phyloP scores from a whole-genome alignment of 1,284 basidiomycete species.

The Cystobasidiaceae sp. region DNA sequence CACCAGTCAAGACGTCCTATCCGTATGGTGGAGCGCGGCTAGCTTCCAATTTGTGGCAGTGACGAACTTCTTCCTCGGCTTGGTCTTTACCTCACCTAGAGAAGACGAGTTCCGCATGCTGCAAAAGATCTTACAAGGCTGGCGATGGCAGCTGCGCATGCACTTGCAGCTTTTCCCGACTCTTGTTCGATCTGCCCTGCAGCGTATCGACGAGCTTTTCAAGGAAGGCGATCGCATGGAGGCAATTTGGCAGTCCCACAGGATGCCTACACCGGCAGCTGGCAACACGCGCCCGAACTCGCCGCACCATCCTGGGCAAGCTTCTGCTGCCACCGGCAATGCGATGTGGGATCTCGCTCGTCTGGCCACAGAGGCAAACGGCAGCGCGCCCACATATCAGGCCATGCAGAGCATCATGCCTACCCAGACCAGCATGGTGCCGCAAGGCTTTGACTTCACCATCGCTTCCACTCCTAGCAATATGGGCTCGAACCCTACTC shows the following conservation, averaged over 20 bases:
- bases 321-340: background rate
- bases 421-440: background rate
- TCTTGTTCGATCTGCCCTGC: background rate
- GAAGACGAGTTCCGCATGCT: constrained; percentile 19
- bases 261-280: background rate
- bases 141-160: constrained; percentile 19
- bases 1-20: constrained; percentile 5
- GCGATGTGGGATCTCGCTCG: constrained; percentile 4
- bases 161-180: constrained; percentile 1
- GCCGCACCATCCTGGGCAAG: background rate
- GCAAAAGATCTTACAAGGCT: background rate
- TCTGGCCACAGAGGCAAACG: constrained; percentile 1
- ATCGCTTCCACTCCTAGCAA: background rate
- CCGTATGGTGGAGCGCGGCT: constrained; percentile 12
- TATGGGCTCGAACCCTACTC: background rate
- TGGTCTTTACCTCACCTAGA: constrained; percentile 6
- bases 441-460: constrained; percentile 1
- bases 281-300: constrained; percentile 10
- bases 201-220: constrained; percentile 12
- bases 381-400: background rate
- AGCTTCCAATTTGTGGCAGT: background rate
- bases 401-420: background rate
- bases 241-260: constrained; percentile 5
- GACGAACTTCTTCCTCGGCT: constrained; percentile 13
- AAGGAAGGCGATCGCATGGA: constrained; percentile 9